Base-by-base conservation (phyloP, 2,329 filamentous ascomycete species). In the Monilinia polystroma region DNA sequence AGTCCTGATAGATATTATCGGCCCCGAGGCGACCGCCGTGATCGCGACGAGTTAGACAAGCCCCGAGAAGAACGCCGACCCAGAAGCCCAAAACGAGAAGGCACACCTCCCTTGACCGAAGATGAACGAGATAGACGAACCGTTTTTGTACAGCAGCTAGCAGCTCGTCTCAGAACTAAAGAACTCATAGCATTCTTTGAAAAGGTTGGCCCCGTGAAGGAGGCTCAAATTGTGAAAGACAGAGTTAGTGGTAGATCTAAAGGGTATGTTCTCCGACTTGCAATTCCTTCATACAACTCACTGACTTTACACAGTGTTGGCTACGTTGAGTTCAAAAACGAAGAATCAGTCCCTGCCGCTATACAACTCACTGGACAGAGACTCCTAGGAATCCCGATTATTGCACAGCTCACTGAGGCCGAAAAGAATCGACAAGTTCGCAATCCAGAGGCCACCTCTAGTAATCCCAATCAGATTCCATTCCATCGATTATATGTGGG, bases 301-400 rank as follows among this genome's bases (percentile, higher is more conserved):
- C 82, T 84, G 78, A 84, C 73, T 55, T 16, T 12, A 54, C 58
- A 11, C 74, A 98, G 95, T 80, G 95, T 99, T 79, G 95, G 96
- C 78, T 99, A 99, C 77, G 96, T 99, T 83, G 95, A 99, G 84
- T 99, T 99, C 81, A 96, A 93, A 78, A 88, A 91, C 76, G 94
- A 98, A 85, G 92, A 96, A 75, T 96, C 93, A 73, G 94, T 99
- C 74, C 85, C 89, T 76, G 89, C 91, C 81, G 95, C 96, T 77
- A 91, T 99, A 78, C 91, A 97, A 83, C 93, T 99, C 83, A 99
- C 95, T 79, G 95, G 95, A 81, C 94, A 98, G 83, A 97, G 95
- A 81, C 90, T 99, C 80, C 84, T 97, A 90, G 93, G 93, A 84
- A 97, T 99, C 73, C 95, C 95, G 68, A 96, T 99, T 78, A 99